Evolutionary conservation across 495 filamentous ascomycete genomes (phyloP).

Genomic region (Neurospora sp.): DNA sequence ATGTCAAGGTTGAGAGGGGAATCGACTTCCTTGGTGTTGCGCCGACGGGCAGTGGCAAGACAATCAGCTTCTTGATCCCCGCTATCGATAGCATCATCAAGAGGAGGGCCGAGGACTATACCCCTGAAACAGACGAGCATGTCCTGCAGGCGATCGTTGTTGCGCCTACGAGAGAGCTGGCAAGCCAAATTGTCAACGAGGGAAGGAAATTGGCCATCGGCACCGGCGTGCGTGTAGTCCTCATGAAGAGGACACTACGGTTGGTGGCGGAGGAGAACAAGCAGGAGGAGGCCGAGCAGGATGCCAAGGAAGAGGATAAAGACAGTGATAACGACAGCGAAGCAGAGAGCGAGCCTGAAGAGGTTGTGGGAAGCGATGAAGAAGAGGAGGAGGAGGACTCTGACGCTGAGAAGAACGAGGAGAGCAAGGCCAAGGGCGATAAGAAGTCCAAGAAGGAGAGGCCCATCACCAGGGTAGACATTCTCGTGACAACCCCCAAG

Average conservation of each 20-base stretch:
- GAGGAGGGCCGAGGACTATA: constrained; percentile 25
- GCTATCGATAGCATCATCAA: constrained; percentile 64
- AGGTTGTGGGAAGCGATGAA: constrained; percentile 22
- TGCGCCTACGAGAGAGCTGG: constrained; percentile 88
- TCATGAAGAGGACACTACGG: constrained; percentile 78
- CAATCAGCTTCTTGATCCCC: constrained; percentile 81
- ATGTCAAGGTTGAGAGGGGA: constrained; percentile 18
- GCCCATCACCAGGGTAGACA: constrained; percentile 58
- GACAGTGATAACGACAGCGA: constrained; percentile 11
- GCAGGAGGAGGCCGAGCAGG: constrained; percentile 32
- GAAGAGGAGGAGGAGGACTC: constrained; percentile 26
- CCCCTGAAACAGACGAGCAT: constrained; percentile 26
- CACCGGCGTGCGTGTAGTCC: constrained; percentile 68
- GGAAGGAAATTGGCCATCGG: constrained; percentile 68
- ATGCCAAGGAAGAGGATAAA: constrained; percentile 25
- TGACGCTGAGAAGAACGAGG: constrained; percentile 23
- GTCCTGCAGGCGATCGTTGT: constrained; percentile 62
- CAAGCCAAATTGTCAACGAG: constrained; percentile 86
- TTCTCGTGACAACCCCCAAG: constrained; percentile 82
- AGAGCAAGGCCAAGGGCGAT: constrained; percentile 3
- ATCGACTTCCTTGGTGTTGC: constrained; percentile 78
- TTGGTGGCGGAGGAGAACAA: constrained; percentile 40
- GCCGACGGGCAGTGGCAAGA: constrained; percentile 97
- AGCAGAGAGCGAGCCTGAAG: constrained; percentile 14
- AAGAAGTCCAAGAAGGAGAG: constrained; percentile 17